These are phyloP conservation scores for Cytospora piceicola DNA, from an alignment of 2,329 filamentous ascomycete species.

Conservation along the genomic window DNA sequence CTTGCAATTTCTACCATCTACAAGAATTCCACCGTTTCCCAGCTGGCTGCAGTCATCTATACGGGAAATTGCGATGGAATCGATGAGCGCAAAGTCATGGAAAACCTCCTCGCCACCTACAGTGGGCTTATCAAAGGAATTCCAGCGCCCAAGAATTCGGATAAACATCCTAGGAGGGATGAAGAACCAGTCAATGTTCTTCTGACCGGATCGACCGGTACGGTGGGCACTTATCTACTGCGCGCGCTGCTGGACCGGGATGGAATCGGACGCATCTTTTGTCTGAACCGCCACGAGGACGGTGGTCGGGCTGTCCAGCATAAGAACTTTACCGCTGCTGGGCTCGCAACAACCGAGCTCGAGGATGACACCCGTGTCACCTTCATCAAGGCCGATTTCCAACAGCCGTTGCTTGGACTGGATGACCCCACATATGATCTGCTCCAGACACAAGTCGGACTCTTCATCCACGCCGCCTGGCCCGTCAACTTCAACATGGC, in stretches of 20 bases:
- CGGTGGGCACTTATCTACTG: conserved; percentile 35
- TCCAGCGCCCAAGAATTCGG: background rate
- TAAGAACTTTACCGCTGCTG: conserved; percentile 22
- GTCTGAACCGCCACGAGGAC: conserved; percentile 36
- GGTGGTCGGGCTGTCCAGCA: conserved; percentile 28
- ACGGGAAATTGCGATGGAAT: conserved; percentile 4
- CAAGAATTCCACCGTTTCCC: conserved; percentile 32
- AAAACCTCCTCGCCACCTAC: conserved; percentile 31
- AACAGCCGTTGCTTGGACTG: conserved; percentile 32
- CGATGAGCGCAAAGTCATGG: conserved; percentile 29
- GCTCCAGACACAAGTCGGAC: conserved; percentile 25
- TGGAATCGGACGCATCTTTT: conserved; percentile 35
- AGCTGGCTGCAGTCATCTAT: conserved; percentile 29
- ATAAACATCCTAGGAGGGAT: background rate
- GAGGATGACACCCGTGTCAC: conserved; percentile 30
- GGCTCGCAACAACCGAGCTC: conserved; percentile 12
- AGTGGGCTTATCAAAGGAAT: conserved; percentile 29
- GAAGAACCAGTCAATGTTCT: conserved; percentile 31
- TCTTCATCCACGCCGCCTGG: conserved; percentile 37
- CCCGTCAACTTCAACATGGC: conserved; percentile 36
- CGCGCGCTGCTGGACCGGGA: conserved; percentile 30
- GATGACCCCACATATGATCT: conserved; percentile 27
- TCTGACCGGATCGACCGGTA: conserved; percentile 38
- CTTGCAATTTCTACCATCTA: conserved; percentile 31
- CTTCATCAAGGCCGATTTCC: conserved; percentile 33